These are phyloP conservation scores for Rutidosis leptorrhynchoides DNA, from an alignment of 129 eudicot species.

Conservation along the genomic window DNA sequence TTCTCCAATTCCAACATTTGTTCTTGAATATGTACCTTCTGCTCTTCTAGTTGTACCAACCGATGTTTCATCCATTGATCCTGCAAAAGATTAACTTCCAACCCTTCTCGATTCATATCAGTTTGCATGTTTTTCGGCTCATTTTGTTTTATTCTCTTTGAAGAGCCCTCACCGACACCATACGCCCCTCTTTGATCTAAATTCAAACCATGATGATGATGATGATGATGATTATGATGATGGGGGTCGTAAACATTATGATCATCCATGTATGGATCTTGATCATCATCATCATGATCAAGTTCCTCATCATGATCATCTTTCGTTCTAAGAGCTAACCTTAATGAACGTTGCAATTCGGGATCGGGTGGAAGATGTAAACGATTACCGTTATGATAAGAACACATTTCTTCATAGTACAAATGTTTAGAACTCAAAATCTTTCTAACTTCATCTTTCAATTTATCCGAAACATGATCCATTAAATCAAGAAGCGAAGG, in stretches of 20 bases:
- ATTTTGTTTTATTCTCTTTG: constrained; percentile 59
- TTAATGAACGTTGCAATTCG: constrained; percentile 10
- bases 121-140: constrained; percentile 32
- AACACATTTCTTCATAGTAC: constrained; percentile 77
- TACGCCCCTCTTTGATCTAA: not conserved
- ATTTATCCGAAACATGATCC: constrained; percentile 79
- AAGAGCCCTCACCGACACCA: constrained; percentile 43
- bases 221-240: constrained; percentile 25
- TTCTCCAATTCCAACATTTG: constrained; percentile 84
- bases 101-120: constrained; percentile 47
- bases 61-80: constrained; percentile 56
- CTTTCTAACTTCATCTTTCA: constrained; percentile 82
- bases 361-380: constrained; percentile 14
- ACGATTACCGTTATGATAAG: constrained; percentile 14
- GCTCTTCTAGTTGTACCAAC: constrained; percentile 54
- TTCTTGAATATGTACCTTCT: constrained; percentile 57
- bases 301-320: constrained; percentile 16
- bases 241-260: constrained; percentile 49
- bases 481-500: constrained; percentile 64
- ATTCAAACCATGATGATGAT: constrained; percentile 31
- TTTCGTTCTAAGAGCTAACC: constrained; percentile 17
- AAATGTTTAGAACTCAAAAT: constrained; percentile 88
- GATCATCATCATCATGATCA: constrained; percentile 60
- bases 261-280: constrained; percentile 61
- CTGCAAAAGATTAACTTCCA: constrained; percentile 34